Evolutionary conservation across 2,329 filamentous ascomycete species (phyloP).

Genomic region (Paraconiothyrium brasiliense): DNA sequence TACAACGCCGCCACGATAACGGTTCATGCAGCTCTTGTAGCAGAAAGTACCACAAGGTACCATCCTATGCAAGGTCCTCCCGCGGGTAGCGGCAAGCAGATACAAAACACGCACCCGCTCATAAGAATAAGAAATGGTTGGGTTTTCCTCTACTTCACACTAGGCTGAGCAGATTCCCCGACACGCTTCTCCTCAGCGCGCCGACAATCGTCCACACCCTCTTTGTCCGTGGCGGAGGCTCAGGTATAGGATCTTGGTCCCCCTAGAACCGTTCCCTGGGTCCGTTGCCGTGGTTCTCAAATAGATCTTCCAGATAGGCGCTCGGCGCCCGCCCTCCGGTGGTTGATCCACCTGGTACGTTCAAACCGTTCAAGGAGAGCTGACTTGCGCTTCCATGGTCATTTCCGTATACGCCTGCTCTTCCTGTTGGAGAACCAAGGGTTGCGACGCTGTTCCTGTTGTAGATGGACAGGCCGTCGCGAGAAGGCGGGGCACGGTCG

Average conservation of each 20-base stretch:
- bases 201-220: conserved; percentile 14
- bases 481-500: conserved; percentile 43
- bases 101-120: conserved; percentile 1
- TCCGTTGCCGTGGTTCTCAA: conserved; percentile 72
- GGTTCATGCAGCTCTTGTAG: conserved; percentile 8
- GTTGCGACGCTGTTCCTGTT: conserved; percentile 50
- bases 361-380: conserved; percentile 69
- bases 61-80: conserved; percentile 4
- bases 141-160: conserved; percentile 1
- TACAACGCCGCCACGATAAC: conserved; percentile 18
- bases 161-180: conserved; percentile 3
- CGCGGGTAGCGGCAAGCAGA: conserved; percentile 1
- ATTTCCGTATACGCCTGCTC: conserved; percentile 40
- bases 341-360: conserved; percentile 59
- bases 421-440: conserved; percentile 42
- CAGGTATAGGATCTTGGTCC: conserved; percentile 25
- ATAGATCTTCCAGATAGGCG: conserved; percentile 88
- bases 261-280: conserved; percentile 45
- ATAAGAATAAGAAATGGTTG: background rate
- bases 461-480: conserved; percentile 44
- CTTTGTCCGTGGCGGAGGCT: conserved; percentile 18
- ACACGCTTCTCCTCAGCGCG: conserved; percentile 7
- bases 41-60: conserved; percentile 17
- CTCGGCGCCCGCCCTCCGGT: conserved; percentile 80
- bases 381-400: conserved; percentile 67